These are phyloP conservation scores for Hypoxylon subgilvum DNA, from an alignment of 495 filamentous ascomycete species.

Conservation along the genomic window DNA sequence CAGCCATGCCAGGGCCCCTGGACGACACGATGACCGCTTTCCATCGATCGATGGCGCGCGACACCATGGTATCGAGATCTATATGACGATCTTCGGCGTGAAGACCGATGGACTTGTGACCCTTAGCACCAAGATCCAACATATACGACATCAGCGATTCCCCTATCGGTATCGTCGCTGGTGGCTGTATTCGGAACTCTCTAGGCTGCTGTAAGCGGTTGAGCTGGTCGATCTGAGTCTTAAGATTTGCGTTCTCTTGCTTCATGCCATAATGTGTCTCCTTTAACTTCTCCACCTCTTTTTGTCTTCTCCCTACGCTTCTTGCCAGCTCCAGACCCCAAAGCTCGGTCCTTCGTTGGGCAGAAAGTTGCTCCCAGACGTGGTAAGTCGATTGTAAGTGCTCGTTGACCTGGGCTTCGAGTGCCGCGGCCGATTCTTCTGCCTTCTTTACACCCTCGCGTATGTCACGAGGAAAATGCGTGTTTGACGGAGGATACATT, in stretches of 20 bases:
- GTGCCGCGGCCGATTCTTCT: constrained; percentile 50
- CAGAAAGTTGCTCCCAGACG: constrained; percentile 69
- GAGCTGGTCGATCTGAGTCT: constrained; percentile 70
- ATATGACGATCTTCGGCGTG: constrained; percentile 50
- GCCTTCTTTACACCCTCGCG: constrained; percentile 50
- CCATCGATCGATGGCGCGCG: constrained; percentile 59
- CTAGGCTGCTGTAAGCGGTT: constrained; percentile 71
- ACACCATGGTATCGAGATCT: constrained; percentile 53
- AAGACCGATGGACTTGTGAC: constrained; percentile 44
- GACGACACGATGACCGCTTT: constrained; percentile 55
- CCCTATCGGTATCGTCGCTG: constrained; percentile 65
- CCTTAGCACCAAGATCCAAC: constrained; percentile 40
- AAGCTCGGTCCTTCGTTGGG: constrained; percentile 62
- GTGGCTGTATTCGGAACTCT: constrained; percentile 71
- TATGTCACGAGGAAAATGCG: constrained; percentile 45
- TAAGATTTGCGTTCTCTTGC: constrained; percentile 76
- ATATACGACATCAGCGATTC: constrained; percentile 47
- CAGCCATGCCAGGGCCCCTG: constrained; percentile 45
- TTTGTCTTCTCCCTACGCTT: constrained; percentile 69
- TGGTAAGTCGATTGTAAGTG: constrained; percentile 74
- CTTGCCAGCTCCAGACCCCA: constrained; percentile 84
- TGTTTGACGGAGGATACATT: constrained; percentile 44
- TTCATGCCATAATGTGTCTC: constrained; percentile 65
- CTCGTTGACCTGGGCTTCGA: constrained; percentile 66
- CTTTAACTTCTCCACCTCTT: constrained; percentile 67